Percentiles rank a stretch among this genome's conserved stretches.
These are phyloP conservation scores for Hebeloma cylindrosporum DNA, from an alignment of 768 basidiomycete species.

Conservation along the genomic window DNA sequence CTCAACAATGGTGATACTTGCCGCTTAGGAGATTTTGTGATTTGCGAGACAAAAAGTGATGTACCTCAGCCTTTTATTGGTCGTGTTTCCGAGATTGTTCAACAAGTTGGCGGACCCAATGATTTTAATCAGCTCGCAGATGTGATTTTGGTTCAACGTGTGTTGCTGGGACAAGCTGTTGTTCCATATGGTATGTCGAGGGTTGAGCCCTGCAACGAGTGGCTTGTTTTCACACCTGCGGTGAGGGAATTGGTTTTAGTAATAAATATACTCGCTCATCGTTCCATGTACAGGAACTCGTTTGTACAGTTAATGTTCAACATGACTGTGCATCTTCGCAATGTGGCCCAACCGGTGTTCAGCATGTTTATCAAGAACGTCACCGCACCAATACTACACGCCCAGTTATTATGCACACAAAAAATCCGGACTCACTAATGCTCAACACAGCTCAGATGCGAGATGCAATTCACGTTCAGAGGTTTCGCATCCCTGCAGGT, in stretches of 20 bases:
- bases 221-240: background rate
- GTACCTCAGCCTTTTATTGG: no score
- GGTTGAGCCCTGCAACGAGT: background rate
- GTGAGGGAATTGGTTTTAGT: background rate
- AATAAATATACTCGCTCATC: background rate
- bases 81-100: background rate
- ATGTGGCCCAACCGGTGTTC: background rate
- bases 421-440: background rate
- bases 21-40: no score
- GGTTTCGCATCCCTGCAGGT: background rate
- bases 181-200: background rate
- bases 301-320: slow-evolving; percentile 4
- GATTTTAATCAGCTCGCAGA: background rate
- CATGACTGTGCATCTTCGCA: background rate
- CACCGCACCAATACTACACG: background rate
- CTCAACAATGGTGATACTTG: no score
- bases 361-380: background rate
- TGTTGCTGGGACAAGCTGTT: background rate
- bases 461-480: background rate
- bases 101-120: background rate
- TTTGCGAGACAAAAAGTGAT: no score
- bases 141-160: slow-evolving; percentile 3
- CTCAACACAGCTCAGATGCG: slow-evolving; percentile 6
- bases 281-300: background rate
- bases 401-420: background rate